phyloP scores from a whole-genome alignment of 1,284 basidiomycete genomes.

The Microbotryum lychnidis-dioicae region DNA sequence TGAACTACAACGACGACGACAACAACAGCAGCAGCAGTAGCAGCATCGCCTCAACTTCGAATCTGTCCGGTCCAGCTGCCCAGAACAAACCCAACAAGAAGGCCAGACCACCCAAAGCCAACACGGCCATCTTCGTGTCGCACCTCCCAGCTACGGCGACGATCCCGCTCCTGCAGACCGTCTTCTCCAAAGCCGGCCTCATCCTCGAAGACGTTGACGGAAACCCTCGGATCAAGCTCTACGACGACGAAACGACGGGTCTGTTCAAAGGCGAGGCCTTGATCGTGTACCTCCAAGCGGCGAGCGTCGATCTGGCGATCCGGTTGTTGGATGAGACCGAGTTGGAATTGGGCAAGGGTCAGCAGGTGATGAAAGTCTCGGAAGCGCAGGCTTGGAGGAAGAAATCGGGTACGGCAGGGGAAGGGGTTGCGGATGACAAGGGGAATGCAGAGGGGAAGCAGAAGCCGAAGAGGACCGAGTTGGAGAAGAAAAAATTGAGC shows the following conservation, averaged over 20 bases:
- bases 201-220: slow-evolving; percentile 76
- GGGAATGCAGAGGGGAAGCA: slow-evolving; percentile 20
- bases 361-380: slow-evolving; percentile 68
- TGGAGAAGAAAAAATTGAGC: slow-evolving; percentile 54
- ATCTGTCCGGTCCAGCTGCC: slow-evolving; percentile 39
- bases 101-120: slow-evolving; percentile 44
- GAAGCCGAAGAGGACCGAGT: slow-evolving; percentile 14
- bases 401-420: slow-evolving; percentile 45
- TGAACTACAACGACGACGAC: slow-evolving; percentile 50
- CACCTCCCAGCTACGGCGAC: slow-evolving; percentile 73
- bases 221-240: slow-evolving; percentile 84
- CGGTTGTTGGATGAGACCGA: slow-evolving; percentile 87
- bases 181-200: slow-evolving; percentile 84
- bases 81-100: slow-evolving; percentile 48
- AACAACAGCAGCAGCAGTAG: slow-evolving; percentile 6
- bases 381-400: slow-evolving; percentile 65
- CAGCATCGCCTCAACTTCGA: slow-evolving; percentile 14
- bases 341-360: slow-evolving; percentile 50
- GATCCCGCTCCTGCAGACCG: slow-evolving; percentile 61
- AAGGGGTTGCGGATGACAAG: slow-evolving; percentile 10
- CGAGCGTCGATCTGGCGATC: slow-evolving; percentile 77
- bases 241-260: slow-evolving; percentile 64
- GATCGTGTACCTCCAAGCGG: slow-evolving; percentile 95
- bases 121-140: slow-evolving; percentile 88
- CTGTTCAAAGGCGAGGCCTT: slow-evolving; percentile 89